Base-by-base conservation (phyloP, 441 rosid genomes). In the Erysimum pusillum region DNA sequence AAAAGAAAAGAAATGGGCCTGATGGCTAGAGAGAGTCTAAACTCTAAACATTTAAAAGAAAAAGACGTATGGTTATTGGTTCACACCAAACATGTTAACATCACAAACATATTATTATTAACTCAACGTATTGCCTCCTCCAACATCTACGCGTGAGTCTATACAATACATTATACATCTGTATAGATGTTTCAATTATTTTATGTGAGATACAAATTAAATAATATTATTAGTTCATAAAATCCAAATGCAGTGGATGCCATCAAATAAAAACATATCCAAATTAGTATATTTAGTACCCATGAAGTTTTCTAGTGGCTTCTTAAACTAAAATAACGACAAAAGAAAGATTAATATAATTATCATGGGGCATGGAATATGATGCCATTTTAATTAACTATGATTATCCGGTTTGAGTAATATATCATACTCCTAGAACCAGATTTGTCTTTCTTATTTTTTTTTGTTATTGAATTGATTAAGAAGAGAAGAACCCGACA, bases 361-460 rank as follows among this genome's bases (percentile, higher is more conserved):
- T 70, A 17, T 60, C 74, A 59, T 69, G 73, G 81, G 73, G 45
- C 83, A 71, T 44, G 34, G 69, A 76, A 81, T 71, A 75, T 71
- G 34, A 63, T 69, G 61, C 69, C 78, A 73, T 74, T 49, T 41
- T 12, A 36, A 53, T 53, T 22, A 53, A 34, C 0, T 41, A 69
- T 61, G 73, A 14, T 34, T 69, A 76, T 31, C 46, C 13, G 5
- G 9, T 34, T 63, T 14, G 36, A 12, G 8, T 35, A 67, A 46
- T 15, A 67, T 14, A 65, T 14, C 31, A 38, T 59, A 28, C 41
- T 41, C 63, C 39, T 48, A 59, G 22, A 28, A 13, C 10, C 45
- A 48, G 8, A 67, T 36, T 59, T 39, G 41, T 44, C 36, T 15
- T 12, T 17, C 61, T 61, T 5, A 12, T 38, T 11, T n/a, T n/a